Evolutionary conservation across 2,329 filamentous ascomycete genomes (phyloP).

Genomic region (Aspergillus transmontanensis): DNA sequence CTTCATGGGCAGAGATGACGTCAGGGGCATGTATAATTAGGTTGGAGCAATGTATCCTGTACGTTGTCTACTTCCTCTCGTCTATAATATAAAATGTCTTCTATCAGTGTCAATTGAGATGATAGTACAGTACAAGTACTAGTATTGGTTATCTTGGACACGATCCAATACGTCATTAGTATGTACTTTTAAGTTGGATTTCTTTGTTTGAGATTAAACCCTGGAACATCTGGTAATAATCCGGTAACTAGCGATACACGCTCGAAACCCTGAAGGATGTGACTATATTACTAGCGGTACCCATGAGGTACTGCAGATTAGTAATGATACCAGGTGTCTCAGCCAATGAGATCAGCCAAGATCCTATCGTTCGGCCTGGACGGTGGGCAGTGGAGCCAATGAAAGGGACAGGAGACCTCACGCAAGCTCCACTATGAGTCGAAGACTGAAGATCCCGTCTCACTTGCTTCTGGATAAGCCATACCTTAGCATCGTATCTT

Average conservation of each 20-base stretch:
- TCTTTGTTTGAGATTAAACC: too few relatives aligned
- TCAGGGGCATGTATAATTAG: background rate
- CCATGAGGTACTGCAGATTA: background rate
- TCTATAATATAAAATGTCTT: too few relatives aligned
- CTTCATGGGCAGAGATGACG: background rate
- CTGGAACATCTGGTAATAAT: background rate
- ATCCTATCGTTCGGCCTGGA: slow-evolving; percentile 8
- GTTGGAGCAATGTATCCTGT: too few relatives aligned
- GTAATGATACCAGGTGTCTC: background rate
- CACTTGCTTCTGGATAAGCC: slow-evolving; percentile 2
- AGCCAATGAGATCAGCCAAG: slow-evolving; percentile 6
- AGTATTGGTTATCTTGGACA: too few relatives aligned
- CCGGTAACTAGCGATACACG: background rate
- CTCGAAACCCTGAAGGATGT: background rate
- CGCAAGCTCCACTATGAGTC: slow-evolving; percentile 22
- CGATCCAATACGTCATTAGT: too few relatives aligned
- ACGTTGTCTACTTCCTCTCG: too few relatives aligned
- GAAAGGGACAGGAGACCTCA: background rate
- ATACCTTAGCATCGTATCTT: slow-evolving; percentile 3
- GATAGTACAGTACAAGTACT: too few relatives aligned
- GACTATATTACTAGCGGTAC: background rate
- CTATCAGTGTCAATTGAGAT: too few relatives aligned
- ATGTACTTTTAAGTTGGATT: too few relatives aligned
- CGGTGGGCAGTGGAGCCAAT: slow-evolving; percentile 1
- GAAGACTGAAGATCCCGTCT: slow-evolving; percentile 17